Base-by-base conservation (phyloP, 1,284 basidiomycete genomes). In the Puccinia novopanici region DNA sequence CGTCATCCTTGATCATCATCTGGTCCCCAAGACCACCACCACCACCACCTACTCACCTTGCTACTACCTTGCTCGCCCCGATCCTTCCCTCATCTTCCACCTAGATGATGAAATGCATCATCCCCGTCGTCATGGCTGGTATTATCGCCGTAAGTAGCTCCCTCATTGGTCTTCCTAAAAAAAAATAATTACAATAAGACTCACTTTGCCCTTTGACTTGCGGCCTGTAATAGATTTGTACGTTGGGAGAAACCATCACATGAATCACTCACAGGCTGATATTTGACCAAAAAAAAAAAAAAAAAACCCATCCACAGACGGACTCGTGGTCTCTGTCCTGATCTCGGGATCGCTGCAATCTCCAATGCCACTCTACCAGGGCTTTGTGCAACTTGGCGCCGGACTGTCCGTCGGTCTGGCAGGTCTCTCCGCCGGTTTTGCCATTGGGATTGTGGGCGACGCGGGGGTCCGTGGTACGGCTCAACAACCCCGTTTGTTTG, bases 391-490 rank as follows among this genome's bases (percentile, higher is more conserved):
- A 83, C 86, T 87, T 78, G 87, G 87, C 68, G 87, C 87, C 30
- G 87, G 87, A 82, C 85, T 87, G 57, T 87, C 86, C 34, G 87
- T 87, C 83, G 87, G 87, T 80, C 84, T 87, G n/a, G 87, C 87
- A 34, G 87, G 87, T 85, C 84, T 87, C 17, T 84, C 86, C 19
- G 87, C 87, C 63, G 87, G 87, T 27, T 87, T 87, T 82, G 87
- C 87, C 40, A 84, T 87, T 78, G 87, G 87, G 55, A 87, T 87
- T 81, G 87, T 87, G 30, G 87, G 87, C 82, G 87, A 87, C 75
- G 87, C 87, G 5, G 87, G 87, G 84, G 87, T 87, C 17, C 82
- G 87, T 61, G 87, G 87, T 81, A 87, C 87, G 13, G 87, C 87
- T 45, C 87, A 87, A 83, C 87, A 87, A 84, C 82, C 76, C 6